These are phyloP conservation scores for Pichia scutulata DNA, from an alignment of 805 yeast genomes.

Conservation along the genomic window DNA sequence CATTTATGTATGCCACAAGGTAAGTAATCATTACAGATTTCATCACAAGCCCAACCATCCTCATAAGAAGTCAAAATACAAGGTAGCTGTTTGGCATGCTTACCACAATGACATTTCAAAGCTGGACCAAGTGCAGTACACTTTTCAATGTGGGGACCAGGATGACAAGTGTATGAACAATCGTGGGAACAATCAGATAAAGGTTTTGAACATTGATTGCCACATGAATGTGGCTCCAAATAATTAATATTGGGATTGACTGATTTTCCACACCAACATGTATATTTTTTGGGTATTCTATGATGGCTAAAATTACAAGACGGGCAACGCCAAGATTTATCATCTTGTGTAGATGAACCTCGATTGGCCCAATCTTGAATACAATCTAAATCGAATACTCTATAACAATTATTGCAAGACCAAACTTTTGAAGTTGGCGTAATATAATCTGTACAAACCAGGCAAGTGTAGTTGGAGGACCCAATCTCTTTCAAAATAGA, in stretches of 20 bases:
- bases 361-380: slow-evolving; percentile 79
- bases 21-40: slow-evolving; percentile 49
- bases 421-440: slow-evolving; percentile 60
- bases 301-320: slow-evolving; percentile 50
- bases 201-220: slow-evolving; percentile 64
- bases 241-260: slow-evolving; percentile 54
- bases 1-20: slow-evolving; percentile 74
- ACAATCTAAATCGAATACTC: slow-evolving; percentile 84
- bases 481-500: slow-evolving; percentile 51
- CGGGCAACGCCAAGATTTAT: slow-evolving; percentile 79
- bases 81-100: slow-evolving; percentile 54
- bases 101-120: slow-evolving; percentile 70
- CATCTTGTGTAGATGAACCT: slow-evolving; percentile 56
- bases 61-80: slow-evolving; percentile 64
- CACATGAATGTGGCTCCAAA: slow-evolving; percentile 78
- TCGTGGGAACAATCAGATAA: slow-evolving; percentile 59
- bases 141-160: slow-evolving; percentile 72
- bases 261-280: slow-evolving; percentile 87
- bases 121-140: slow-evolving; percentile 77
- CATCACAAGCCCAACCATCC: slow-evolving; percentile 61
- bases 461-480: slow-evolving; percentile 69
- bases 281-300: slow-evolving; percentile 47
- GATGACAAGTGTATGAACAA: slow-evolving; percentile 74
- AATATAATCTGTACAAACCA: slow-evolving; percentile 82
- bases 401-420: slow-evolving; percentile 69